phyloP scores from a whole-genome alignment of 176 grass and related monocot genomes.

The Carex kokanica region DNA sequence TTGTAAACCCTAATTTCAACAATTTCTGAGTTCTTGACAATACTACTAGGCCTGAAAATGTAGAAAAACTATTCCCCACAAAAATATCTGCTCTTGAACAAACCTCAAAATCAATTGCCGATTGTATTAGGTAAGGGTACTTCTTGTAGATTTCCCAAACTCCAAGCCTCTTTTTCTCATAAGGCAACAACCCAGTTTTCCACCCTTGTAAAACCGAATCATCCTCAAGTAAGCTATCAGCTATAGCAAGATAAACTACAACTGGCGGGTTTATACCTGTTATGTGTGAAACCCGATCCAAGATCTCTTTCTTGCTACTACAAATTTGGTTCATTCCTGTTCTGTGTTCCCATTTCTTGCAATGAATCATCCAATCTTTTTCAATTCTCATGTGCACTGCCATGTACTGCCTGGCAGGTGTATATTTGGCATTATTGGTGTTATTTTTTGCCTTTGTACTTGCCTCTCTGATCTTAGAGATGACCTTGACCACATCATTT shows the following conservation, averaged over 20 bases:
- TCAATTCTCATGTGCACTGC: constrained; percentile 99
- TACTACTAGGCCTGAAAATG: constrained; percentile 87
- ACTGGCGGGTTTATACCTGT: constrained; percentile 49
- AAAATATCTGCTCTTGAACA: constrained; percentile 78
- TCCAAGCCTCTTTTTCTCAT: constrained; percentile 85
- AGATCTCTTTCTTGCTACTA: constrained; percentile 88
- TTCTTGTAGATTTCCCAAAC: constrained; percentile 66
- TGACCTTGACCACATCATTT: constrained; percentile 64
- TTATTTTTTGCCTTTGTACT: constrained; percentile 46
- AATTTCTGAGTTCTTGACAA: constrained; percentile 73
- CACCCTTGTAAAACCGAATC: constrained; percentile 84
- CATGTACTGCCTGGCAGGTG: constrained; percentile 48
- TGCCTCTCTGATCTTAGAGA: constrained; percentile 81
- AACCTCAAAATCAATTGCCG: constrained; percentile 97
- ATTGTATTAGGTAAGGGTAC: constrained; percentile 92
- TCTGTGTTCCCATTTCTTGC: constrained; percentile 90
- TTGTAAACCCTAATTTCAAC: constrained; percentile 57
- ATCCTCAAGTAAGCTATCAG: constrained; percentile 88
- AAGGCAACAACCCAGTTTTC: constrained; percentile 79
- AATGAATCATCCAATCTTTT: constrained; percentile 99
- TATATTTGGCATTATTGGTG: constrained; percentile 28
- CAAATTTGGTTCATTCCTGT: constrained; percentile 67
- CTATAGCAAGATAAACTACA: constrained; percentile 92
- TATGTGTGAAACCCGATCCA: constrained; percentile 86
- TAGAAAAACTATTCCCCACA: constrained; percentile 95